Base-by-base conservation (phyloP, 2,329 filamentous ascomycete genomes). In the Colletotrichum sp. region DNA sequence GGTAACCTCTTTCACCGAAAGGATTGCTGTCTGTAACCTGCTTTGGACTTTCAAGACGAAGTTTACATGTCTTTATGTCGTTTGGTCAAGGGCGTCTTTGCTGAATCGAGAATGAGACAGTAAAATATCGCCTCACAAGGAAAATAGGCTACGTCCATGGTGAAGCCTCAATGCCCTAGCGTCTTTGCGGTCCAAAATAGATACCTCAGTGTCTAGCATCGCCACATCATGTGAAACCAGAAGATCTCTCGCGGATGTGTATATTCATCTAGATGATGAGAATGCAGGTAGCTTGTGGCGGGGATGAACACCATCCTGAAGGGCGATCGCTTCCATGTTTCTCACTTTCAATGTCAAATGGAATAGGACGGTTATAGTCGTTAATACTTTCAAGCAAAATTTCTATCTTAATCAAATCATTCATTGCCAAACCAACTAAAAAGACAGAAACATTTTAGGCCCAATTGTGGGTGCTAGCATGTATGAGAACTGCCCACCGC, bases 101-200 rank as follows among this genome's bases (percentile, higher is more conserved):
- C 18, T 48, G 39, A 0, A 22, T 0, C 0, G 2, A n/a, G 9
- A n/a, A 48, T 0, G 39, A n/a, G 0, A 48, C 0, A 6, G 39
- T 6, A n/a, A 48, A 0, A n/a, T n/a, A n/a, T 48, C 18, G 39
- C 39, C 9, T 48, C 9, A 7, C 9, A 48, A 18, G 7, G 34
- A 39, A 6, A n/a, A 12, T 0, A 48, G 39, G 18, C 1, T 9
- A 48, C 39, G 9, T n/a, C 39, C 39, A 48, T 3, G 18, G 26
- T 28, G 26, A 28, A 36, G 13, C 13, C 34, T 36, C 15, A 36
- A 16, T 36, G 34, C 6, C 34, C 34, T 36, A 36, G 34, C 13
- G 6, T 15, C 30, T 8, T 36, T 16, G 26, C 34, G 13, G 34
- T 16, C 15, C 34, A 16, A 36, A 36, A 36, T 3, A 15, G 15